Evolutionary conservation across 495 filamentous ascomycete genomes (phyloP).

Genomic region (Penicillium crystallinum): DNA sequence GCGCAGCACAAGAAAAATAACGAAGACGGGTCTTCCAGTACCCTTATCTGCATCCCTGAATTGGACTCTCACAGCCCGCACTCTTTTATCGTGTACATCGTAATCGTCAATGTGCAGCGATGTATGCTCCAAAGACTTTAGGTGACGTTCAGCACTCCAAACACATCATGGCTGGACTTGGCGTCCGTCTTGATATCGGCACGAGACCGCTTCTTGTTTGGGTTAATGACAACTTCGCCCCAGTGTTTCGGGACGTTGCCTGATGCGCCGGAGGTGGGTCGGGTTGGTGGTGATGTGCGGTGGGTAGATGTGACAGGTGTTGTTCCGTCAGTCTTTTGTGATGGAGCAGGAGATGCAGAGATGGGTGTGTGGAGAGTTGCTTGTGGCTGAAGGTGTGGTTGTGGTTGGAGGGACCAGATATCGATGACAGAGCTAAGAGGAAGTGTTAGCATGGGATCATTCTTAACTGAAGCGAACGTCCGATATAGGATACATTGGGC

Average conservation of each 20-base stretch:
- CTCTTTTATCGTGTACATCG: slow-evolving; percentile 9
- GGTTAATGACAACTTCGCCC: slow-evolving; percentile 45
- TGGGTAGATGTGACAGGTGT: slow-evolving; percentile 19
- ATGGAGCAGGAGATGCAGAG: slow-evolving; percentile 29
- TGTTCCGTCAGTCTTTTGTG: slow-evolving; percentile 15
- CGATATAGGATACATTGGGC: not conserved
- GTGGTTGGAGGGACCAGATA: slow-evolving; percentile 47
- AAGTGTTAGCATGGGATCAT: not conserved
- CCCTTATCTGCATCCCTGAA: slow-evolving; percentile 1
- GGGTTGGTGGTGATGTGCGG: slow-evolving; percentile 12
- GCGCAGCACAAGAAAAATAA: slow-evolving; percentile 4
- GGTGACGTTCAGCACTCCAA: slow-evolving; percentile 41
- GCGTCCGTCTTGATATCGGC: slow-evolving; percentile 23
- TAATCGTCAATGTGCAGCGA: slow-evolving; percentile 12
- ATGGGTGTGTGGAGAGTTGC: slow-evolving; percentile 36
- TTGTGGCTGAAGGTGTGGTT: slow-evolving; percentile 44
- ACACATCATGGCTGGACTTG: slow-evolving; percentile 33
- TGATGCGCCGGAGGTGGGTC: slow-evolving; percentile 16
- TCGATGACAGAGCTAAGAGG: slow-evolving; percentile 40
- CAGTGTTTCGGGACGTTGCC: slow-evolving; percentile 41
- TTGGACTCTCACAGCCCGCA: not conserved
- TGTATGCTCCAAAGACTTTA: slow-evolving; percentile 10
- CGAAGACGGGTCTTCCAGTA: slow-evolving; percentile 7
- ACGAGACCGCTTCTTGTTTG: slow-evolving; percentile 35
- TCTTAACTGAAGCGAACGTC: not conserved